Conservation (phyloP, 1,139 yeast species). For the Candida tropicalis region DNA sequence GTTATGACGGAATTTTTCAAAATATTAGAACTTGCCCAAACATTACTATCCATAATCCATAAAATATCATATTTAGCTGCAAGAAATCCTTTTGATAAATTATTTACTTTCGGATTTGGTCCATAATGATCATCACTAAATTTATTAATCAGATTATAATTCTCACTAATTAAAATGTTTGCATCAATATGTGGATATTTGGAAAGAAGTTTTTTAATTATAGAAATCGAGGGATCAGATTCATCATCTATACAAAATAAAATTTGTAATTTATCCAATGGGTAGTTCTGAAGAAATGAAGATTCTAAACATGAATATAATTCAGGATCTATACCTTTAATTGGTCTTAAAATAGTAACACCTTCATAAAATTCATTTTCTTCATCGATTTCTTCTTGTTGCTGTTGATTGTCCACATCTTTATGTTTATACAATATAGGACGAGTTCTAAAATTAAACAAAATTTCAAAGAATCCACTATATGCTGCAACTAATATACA, state of each 20-base stretch:
- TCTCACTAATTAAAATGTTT: slow-evolving; percentile 52
- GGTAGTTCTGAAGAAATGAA: slow-evolving; percentile 70
- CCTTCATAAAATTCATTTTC: slow-evolving; percentile 46
- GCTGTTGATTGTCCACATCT: background rate
- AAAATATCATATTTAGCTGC: slow-evolving; percentile 70
- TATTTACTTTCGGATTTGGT: slow-evolving; percentile 89
- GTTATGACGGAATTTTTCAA: slow-evolving; percentile 66
- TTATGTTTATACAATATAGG: slow-evolving; percentile 18
- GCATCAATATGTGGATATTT: slow-evolving; percentile 64
- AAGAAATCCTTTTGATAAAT: slow-evolving; percentile 75
- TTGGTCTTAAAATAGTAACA: slow-evolving; percentile 79
- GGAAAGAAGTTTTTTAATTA: slow-evolving; percentile 51
- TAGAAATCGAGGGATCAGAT: slow-evolving; percentile 65
- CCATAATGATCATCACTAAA: slow-evolving; percentile 57
- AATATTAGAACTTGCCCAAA: slow-evolving; percentile 72
- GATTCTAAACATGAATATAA: slow-evolving; percentile 68
- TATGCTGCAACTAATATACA: slow-evolving; percentile 47
- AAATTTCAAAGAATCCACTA: slow-evolving; percentile 51
- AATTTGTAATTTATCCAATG: slow-evolving; percentile 60
- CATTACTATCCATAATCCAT: slow-evolving; percentile 91
- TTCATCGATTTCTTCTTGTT: slow-evolving; percentile 1
- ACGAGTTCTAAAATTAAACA: slow-evolving; percentile 35
- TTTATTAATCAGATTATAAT: slow-evolving; percentile 27
- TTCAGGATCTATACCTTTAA: slow-evolving; percentile 83
- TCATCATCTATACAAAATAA: slow-evolving; percentile 73